These are phyloP conservation scores for Xylariomycetidae sp. DNA, from an alignment of 2,329 filamentous ascomycete species.

Conservation along the genomic window DNA sequence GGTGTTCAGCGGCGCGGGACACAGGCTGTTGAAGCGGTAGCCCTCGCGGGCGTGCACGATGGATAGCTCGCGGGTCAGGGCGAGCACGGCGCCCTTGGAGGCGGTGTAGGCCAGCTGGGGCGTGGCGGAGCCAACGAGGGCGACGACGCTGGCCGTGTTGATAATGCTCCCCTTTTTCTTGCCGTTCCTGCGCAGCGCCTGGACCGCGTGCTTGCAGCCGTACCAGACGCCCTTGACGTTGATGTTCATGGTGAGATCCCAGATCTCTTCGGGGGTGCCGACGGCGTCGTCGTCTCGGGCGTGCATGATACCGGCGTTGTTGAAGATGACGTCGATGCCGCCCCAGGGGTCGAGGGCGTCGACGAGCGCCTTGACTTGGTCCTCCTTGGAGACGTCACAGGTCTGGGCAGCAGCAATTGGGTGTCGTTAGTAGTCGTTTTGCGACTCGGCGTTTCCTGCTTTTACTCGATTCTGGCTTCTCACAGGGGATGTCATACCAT, in stretches of 20 bases:
- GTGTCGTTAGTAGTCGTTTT: too few species aligned
- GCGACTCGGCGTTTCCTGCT: too few species aligned
- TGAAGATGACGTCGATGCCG: conserved; percentile 89
- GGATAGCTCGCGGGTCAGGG: conserved; percentile 83
- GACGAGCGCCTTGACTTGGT: conserved; percentile 69
- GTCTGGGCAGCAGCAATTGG: too few species aligned
- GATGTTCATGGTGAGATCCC: conserved; percentile 89
- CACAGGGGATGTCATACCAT: conserved; percentile 32
- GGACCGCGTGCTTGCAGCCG: conserved; percentile 85
- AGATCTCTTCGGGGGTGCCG: conserved; percentile 82
- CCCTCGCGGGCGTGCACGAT: conserved; percentile 88
- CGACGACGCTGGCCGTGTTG: conserved; percentile 88
- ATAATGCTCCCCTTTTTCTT: conserved; percentile 81
- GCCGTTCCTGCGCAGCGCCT: conserved; percentile 71
- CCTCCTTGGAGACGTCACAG: conserved; percentile 83
- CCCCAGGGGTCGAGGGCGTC: conserved; percentile 77
- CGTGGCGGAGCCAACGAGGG: conserved; percentile 79
- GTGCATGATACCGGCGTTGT: conserved; percentile 98
- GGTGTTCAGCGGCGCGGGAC: conserved; percentile 88
- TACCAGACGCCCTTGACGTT: conserved; percentile 99
- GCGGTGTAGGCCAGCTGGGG: conserved; percentile 91
- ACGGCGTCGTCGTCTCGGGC: conserved; percentile 74
- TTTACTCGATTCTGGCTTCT: too few species aligned
- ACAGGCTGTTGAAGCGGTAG: conserved; percentile 85
- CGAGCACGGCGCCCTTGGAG: conserved; percentile 87